These are phyloP conservation scores for Monosporascus cannonballus DNA, from an alignment of 2,329 filamentous ascomycete genomes.

Conservation along the genomic window DNA sequence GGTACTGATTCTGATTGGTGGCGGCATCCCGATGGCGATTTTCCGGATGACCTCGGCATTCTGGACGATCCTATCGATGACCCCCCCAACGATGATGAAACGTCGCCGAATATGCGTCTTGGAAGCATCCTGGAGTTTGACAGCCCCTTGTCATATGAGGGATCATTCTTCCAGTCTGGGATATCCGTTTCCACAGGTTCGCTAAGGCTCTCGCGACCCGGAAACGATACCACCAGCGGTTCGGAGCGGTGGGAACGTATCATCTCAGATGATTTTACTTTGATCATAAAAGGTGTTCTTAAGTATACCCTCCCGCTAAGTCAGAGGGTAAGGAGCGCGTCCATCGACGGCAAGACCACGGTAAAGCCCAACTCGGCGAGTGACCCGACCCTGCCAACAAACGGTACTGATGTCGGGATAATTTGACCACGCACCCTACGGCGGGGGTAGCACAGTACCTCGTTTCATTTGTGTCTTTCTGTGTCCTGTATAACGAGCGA, in stretches of 20 bases:
- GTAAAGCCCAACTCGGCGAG: constrained; percentile 59
- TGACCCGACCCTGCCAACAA: constrained; percentile 38
- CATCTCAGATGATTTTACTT: constrained; percentile 83
- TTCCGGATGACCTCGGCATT: constrained; percentile 20
- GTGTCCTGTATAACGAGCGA: constrained; percentile 32
- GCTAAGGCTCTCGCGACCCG: constrained; percentile 74
- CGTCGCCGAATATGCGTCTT: constrained; percentile 80
- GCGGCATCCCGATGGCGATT: constrained; percentile 32
- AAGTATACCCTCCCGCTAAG: constrained; percentile 69
- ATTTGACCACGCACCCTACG: constrained; percentile 14
- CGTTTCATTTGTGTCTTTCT: constrained; percentile 20
- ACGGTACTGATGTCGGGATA: constrained; percentile 29
- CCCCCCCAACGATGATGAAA: constrained; percentile 59
- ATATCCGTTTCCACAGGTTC: constrained; percentile 71
- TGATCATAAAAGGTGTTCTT: constrained; percentile 85
- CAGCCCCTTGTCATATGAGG: constrained; percentile 81
- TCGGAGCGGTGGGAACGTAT: constrained; percentile 86
- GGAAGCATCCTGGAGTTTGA: constrained; percentile 84
- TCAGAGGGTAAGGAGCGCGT: constrained; percentile 51
- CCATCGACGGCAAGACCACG: constrained; percentile 52
- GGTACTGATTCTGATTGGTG: constrained; percentile 62
- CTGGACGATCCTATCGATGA: constrained; percentile 35
- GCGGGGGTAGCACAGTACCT: constrained; percentile 15
- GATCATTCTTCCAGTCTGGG: constrained; percentile 75
- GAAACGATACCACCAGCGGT: constrained; percentile 83